Conservation (phyloP, 495 filamentous ascomycete species). For the Articulospora tetracladia region DNA sequence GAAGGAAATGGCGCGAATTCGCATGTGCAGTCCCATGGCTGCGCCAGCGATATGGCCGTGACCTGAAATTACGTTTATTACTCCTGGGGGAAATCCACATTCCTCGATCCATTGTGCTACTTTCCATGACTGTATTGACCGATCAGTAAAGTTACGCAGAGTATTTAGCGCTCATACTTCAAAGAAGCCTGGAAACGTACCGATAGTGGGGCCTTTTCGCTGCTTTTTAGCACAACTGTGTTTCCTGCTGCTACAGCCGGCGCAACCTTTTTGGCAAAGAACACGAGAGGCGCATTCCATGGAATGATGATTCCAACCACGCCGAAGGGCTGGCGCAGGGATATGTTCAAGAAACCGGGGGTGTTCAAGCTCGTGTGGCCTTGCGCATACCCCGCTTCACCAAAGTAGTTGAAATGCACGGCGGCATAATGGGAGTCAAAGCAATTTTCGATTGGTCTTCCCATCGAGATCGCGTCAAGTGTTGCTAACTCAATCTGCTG, state of each 20-base stretch:
- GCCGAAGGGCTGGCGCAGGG: conserved; percentile 80
- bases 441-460: conserved; percentile 35
- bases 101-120: conserved; percentile 55
- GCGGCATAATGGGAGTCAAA: conserved; percentile 34
- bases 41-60: conserved; percentile 84
- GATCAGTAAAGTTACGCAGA: neutral
- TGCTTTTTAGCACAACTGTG: conserved; percentile 70
- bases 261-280: conserved; percentile 36
- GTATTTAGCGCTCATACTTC: neutral
- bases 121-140: conserved; percentile 59
- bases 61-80: conserved; percentile 90
- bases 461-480: conserved; percentile 52
- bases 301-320: conserved; percentile 46
- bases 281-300: conserved; percentile 39
- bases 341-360: conserved; percentile 32
- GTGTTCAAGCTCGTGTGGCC: conserved; percentile 14
- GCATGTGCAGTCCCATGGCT: conserved; percentile 89
- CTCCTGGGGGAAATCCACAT: conserved; percentile 92
- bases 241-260: conserved; percentile 73
- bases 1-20: conserved; percentile 95
- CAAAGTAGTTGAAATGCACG: conserved; percentile 29
- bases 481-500: conserved; percentile 59
- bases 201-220: conserved; percentile 70
- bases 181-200: conserved; percentile 34
- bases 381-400: conserved; percentile 29